Conservation (phyloP, 2,329 filamentous ascomycete species). For the Emydomyces testavorans region DNA sequence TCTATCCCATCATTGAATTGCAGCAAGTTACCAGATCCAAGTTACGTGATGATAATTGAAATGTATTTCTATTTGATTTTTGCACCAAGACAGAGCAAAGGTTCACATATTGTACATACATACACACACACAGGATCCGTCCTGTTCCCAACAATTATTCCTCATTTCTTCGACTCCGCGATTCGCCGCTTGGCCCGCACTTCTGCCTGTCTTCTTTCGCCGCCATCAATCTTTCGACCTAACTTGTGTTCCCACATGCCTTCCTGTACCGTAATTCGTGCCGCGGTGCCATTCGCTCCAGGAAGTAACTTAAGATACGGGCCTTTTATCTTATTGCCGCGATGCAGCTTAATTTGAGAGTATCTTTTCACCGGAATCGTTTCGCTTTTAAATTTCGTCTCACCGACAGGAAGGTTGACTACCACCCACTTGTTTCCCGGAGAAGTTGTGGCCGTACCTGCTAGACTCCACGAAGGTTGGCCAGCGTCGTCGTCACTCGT, state of each 20-base stretch:
- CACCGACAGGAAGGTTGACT: constrained; percentile 47
- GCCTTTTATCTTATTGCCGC: constrained; percentile 59
- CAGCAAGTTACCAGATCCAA: too few relatives aligned
- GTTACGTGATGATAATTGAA: too few relatives aligned
- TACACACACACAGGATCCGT: background rate
- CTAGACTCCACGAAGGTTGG: constrained; percentile 9
- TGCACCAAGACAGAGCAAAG: background rate
- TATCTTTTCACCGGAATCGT: constrained; percentile 44
- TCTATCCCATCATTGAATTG: too few relatives aligned
- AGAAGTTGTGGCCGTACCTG: constrained; percentile 37
- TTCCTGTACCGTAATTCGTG: constrained; percentile 60
- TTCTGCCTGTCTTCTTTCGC: constrained; percentile 78
- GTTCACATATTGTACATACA: constrained; percentile 1
- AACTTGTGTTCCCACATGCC: constrained; percentile 86
- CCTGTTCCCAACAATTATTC: background rate
- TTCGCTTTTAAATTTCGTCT: constrained; percentile 43
- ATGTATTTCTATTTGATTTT: too few relatives aligned
- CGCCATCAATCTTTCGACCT: constrained; percentile 88
- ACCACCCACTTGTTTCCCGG: constrained; percentile 47
- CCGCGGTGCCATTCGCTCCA: constrained; percentile 47
- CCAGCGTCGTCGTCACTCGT: background rate
- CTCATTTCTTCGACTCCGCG: constrained; percentile 44
- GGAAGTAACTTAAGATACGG: constrained; percentile 61
- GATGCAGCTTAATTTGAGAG: constrained; percentile 54
- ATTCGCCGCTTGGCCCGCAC: constrained; percentile 76